Conservation (phyloP, 1,284 basidiomycete species). For the Malassezia vespertilionis region DNA sequence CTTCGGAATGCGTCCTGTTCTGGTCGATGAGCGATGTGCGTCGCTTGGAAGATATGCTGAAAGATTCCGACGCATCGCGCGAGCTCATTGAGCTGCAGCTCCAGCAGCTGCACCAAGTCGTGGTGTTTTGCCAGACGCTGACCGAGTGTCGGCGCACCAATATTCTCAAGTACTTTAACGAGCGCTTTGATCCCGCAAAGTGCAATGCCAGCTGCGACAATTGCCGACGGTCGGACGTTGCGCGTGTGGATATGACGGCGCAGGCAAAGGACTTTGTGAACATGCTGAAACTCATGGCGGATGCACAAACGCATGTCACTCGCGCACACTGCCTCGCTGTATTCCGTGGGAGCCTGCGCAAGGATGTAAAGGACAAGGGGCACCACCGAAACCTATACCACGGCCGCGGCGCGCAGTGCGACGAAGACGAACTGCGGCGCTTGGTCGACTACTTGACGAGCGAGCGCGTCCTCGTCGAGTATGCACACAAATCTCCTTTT, state of each 20-base stretch:
- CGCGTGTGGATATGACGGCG: slow-evolving; percentile 53
- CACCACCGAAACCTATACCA: slow-evolving; percentile 49
- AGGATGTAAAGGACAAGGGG: slow-evolving; percentile 52
- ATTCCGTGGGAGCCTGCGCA: slow-evolving; percentile 57
- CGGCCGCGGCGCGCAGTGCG: slow-evolving; percentile 6
- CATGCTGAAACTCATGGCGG: slow-evolving; percentile 54
- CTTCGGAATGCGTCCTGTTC: slow-evolving; percentile 47
- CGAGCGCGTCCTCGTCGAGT: slow-evolving; percentile 9
- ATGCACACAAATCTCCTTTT: slow-evolving; percentile 3
- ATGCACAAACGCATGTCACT: slow-evolving; percentile 50
- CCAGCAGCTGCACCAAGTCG: slow-evolving; percentile 55
- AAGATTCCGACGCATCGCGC: slow-evolving; percentile 50
- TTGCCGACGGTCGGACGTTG: slow-evolving; percentile 50
- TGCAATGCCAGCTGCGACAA: slow-evolving; percentile 67
- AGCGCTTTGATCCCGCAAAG: slow-evolving; percentile 55
- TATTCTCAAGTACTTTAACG: slow-evolving; percentile 62
- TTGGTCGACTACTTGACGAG: slow-evolving; percentile 11
- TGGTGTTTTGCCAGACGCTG: slow-evolving; percentile 67
- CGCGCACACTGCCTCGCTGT: slow-evolving; percentile 53
- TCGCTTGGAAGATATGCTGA: slow-evolving; percentile 54
- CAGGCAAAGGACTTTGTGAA: slow-evolving; percentile 53
- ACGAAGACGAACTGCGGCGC: slow-evolving; percentile 13
- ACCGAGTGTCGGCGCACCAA: slow-evolving; percentile 77
- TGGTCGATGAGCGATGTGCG: slow-evolving; percentile 55
- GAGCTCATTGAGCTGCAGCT: slow-evolving; percentile 57